phyloP scores from a whole-genome alignment of 805 yeast genomes.

The Torulaspora gathmanii region DNA sequence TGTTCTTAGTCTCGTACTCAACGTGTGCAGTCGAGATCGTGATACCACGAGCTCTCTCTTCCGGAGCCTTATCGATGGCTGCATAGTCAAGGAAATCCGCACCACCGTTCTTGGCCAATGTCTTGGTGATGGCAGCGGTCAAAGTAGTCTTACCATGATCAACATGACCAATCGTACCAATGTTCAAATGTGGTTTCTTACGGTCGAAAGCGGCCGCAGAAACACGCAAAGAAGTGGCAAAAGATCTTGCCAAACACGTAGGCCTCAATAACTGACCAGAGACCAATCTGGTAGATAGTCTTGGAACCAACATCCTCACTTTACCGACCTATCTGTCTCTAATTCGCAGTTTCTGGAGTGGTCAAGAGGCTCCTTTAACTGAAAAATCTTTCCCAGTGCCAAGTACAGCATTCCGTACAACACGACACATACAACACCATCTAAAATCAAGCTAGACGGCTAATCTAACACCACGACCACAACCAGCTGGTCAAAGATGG shows the following conservation, averaged over 20 bases:
- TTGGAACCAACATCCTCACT: conserved; percentile 17
- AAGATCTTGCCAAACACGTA: conserved; percentile 6
- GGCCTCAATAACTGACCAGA: conserved; percentile 16
- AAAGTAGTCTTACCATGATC: conserved; percentile 98
- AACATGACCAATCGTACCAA: conserved; percentile 98
- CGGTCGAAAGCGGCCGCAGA: conserved; percentile 81
- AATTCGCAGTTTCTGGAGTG: background rate
- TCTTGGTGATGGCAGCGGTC: conserved; percentile 98
- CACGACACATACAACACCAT: too few relatives aligned
- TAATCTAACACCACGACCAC: too few relatives aligned
- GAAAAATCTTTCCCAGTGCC: background rate
- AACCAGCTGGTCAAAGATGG: conserved; percentile 39
- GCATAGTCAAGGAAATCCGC: conserved; percentile 91
- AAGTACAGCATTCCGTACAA: too few relatives aligned
- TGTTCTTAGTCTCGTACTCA: conserved; percentile 89
- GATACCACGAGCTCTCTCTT: conserved; percentile 99
- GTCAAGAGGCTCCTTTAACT: conserved; percentile 1
- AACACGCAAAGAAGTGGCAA: conserved; percentile 26
- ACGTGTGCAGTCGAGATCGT: conserved; percentile 97
- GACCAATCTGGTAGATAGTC: conserved; percentile 17
- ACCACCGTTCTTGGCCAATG: conserved; percentile 79
- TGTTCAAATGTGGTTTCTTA: conserved; percentile 92
- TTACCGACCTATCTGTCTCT: conserved; percentile 9
- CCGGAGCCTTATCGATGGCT: conserved; percentile 95
- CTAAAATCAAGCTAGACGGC: too few relatives aligned